phyloP scores from a whole-genome alignment of 345 rosid species.

The Garcia nutans region DNA sequence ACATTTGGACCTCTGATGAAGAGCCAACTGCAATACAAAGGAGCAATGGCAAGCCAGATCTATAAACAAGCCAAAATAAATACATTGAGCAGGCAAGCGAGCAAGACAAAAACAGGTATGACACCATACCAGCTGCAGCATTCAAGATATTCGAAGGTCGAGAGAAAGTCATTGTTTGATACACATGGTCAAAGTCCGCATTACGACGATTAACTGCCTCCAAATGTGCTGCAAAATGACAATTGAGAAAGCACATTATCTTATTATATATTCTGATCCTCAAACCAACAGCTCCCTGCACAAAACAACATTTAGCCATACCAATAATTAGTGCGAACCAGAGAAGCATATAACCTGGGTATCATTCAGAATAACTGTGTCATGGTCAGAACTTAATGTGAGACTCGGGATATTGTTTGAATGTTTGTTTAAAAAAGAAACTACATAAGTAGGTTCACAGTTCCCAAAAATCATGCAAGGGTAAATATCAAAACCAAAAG shows the following conservation, averaged over 20 bases:
- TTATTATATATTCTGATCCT: slow-evolving; percentile 66
- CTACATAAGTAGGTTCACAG: not conserved
- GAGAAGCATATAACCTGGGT: not conserved
- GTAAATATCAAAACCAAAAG: not conserved
- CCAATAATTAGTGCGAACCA: not conserved
- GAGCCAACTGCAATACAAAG: slow-evolving; percentile 80
- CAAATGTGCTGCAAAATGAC: slow-evolving; percentile 79
- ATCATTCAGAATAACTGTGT: not conserved
- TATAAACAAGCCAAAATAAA: slow-evolving; percentile 65
- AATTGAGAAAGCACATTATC: slow-evolving; percentile 66
- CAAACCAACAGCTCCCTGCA: slow-evolving; percentile 80
- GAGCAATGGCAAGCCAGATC: slow-evolving; percentile 72
- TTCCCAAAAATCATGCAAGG: not conserved
- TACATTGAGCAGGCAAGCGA: slow-evolving; percentile 56
- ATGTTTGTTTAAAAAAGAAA: not conserved
- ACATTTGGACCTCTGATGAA: slow-evolving; percentile 55
- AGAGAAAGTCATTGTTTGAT: slow-evolving; percentile 57
- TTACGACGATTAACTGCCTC: slow-evolving; percentile 72
- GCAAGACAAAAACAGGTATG: slow-evolving; percentile 61
- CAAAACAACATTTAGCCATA: slow-evolving; percentile 4
- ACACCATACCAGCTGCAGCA: slow-evolving; percentile 65
- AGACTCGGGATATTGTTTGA: not conserved
- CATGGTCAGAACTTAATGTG: not conserved
- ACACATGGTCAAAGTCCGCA: slow-evolving; percentile 76
- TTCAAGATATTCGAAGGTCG: slow-evolving; percentile 43